These are phyloP conservation scores for Ananas comosus DNA, from an alignment of 176 grass and related monocot species.

Conservation along the genomic window DNA sequence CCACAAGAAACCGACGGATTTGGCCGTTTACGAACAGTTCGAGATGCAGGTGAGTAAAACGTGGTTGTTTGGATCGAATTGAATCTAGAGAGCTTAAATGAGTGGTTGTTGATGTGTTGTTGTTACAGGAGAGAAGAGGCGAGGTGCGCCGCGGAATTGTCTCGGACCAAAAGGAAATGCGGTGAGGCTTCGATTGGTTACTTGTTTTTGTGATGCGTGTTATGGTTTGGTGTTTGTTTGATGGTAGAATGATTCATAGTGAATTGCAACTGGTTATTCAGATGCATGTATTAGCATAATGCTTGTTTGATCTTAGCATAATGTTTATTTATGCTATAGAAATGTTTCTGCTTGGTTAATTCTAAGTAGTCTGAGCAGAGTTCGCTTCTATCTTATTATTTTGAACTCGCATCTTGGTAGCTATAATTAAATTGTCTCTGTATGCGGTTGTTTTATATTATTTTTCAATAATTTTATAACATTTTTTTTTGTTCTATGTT, in stretches of 20 bases:
- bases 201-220: constrained; percentile 8
- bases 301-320: no score
- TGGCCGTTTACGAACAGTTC: constrained; percentile 55
- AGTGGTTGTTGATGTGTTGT: background rate
- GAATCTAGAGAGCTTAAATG: background rate
- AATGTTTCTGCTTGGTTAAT: no score
- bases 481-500: no score
- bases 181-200: background rate
- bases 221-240: background rate
- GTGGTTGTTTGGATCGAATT: background rate
- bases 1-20: constrained; percentile 13
- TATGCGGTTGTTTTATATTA: no score
- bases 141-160: constrained; percentile 30
- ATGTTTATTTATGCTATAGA: no score
- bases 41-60: constrained; percentile 36
- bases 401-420: no score
- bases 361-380: no score
- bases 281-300: no score
- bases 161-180: constrained; percentile 30
- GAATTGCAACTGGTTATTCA: background rate
- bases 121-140: constrained; percentile 35
- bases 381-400: no score
- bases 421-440: no score
- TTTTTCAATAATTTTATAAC: no score
- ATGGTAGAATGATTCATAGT: background rate